Conservation (phyloP, 306 rosid species). For the Vigna reflexopilosa region DNA sequence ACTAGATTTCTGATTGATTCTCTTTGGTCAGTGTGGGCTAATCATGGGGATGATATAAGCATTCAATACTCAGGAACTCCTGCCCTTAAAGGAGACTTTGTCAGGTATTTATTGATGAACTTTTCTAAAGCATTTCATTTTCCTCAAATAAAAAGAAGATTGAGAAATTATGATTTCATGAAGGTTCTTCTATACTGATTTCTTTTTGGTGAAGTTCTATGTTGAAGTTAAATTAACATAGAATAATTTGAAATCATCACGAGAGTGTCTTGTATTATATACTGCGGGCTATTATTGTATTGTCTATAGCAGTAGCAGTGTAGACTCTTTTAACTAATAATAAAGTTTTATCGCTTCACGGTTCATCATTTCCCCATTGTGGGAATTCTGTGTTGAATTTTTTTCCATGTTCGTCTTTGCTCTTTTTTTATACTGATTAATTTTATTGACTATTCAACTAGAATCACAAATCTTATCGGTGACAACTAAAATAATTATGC, state of each 20-base stretch:
- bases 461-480: constrained; percentile 18
- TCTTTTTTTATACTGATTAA: constrained; percentile 21
- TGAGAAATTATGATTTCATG: constrained; percentile 31
- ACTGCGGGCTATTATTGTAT: constrained; percentile 2
- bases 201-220: background rate
- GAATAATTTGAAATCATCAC: constrained; percentile 7
- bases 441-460: constrained; percentile 36
- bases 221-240: constrained; percentile 36
- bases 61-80: constrained; percentile 94
- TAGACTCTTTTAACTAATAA: constrained; percentile 7
- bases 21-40: constrained; percentile 88
- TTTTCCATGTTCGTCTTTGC: constrained; percentile 28
- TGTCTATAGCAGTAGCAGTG: background rate
- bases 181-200: constrained; percentile 37
- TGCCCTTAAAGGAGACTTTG: constrained; percentile 97
- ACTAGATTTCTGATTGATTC: constrained; percentile 38
- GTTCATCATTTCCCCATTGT: background rate
- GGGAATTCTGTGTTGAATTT: constrained; percentile 14
- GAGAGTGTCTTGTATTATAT: constrained; percentile 10
- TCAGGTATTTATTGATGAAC: constrained; percentile 65
- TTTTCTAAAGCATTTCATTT: constrained; percentile 27
- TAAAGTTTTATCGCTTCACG: background rate
- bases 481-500: constrained; percentile 4
- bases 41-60: constrained; percentile 97
- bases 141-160: constrained; percentile 32